Base-by-base conservation (phyloP, 371 early-diverging fungal genomes). In the Mucor plumbeus region DNA sequence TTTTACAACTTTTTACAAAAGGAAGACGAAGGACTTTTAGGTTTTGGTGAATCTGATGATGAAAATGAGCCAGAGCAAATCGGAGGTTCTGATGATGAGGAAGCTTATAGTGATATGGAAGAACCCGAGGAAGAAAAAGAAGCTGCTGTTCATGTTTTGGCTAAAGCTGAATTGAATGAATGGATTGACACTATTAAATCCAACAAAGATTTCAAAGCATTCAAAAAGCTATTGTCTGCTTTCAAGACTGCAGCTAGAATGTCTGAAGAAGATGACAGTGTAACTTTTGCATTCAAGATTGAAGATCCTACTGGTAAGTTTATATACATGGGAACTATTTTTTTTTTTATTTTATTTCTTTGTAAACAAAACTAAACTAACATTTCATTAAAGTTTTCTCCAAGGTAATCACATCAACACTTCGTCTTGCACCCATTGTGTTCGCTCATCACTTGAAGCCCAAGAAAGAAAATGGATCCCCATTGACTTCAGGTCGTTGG, bases 1-100 rank as follows among this genome's bases (percentile, higher is more conserved):
- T 96, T 96, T 74, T 94, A 91, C 82, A 82, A 96, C 73, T 97
- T 83, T 76, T 79, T 98, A 78, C 73, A 90, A 73, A 87, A 95
- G 71, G 95, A 97, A 72, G 95, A 95, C 74, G 74, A 85, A 41
- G 88, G 76, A 36, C 86, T 96, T 61, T 82, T 97, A 59, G 85
- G 91, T 11, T 95, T 96, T 73, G 87, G 85, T 15, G 80, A 85
- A 40, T 78, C 81, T 39, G 87, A 88, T n/a, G 87, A 85, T 4
- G 90, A 84, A 31, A 79, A 79, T 34, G 92, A 89, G 11, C 26
- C 53, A 13, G 53, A 53, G 13, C 53, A 53, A 31, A 21, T 31
- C 8, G 53, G 53, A 13, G 53, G 31, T 31, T 53, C 31, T 26
- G 88, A 81, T 15, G 79, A 69, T 11, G 82, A 77, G 13, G 79